Percentiles rank a stretch among this genome's conserved stretches.
These are phyloP conservation scores for Fusarium euwallaceae DNA, from an alignment of 2,329 filamentous ascomycete species.

Conservation along the genomic window DNA sequence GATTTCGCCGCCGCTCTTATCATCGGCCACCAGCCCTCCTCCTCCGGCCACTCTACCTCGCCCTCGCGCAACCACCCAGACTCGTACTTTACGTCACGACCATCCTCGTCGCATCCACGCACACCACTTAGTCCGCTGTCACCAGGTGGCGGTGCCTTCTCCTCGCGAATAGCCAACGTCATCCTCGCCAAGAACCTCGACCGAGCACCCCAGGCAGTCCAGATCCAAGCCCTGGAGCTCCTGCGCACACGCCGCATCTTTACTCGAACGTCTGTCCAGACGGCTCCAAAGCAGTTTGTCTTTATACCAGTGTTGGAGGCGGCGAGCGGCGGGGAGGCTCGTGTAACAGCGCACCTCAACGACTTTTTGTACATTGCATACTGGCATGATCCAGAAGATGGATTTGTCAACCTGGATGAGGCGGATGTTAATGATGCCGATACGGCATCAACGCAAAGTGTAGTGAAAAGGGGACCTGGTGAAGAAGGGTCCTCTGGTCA, in stretches of 20 bases:
- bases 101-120: conserved; percentile 40
- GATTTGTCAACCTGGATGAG: conserved; percentile 81
- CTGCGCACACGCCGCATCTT: conserved; percentile 84
- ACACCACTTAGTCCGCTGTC: conserved; percentile 48
- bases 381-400: conserved; percentile 80
- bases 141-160: conserved; percentile 38
- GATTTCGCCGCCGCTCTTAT: conserved; percentile 83
- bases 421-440: conserved; percentile 51
- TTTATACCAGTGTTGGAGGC: conserved; percentile 79
- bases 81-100: conserved; percentile 49
- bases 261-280: conserved; percentile 79
- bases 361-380: conserved; percentile 92
- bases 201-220: conserved; percentile 77
- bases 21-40: conserved; percentile 47
- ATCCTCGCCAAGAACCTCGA: conserved; percentile 87
- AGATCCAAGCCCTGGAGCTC: conserved; percentile 84
- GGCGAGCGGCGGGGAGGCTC: conserved; percentile 59
- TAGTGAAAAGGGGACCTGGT: conserved; percentile 56
- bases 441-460: conserved; percentile 58
- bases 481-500: conserved; percentile 37
- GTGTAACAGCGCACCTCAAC: conserved; percentile 73
- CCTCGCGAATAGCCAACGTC: conserved; percentile 78
- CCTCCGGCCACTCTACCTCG: conserved; percentile 45
- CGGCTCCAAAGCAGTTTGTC: conserved; percentile 82
- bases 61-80: conserved; percentile 44